Percentiles rank a stretch among this genome's conserved stretches.
Conservation (phyloP, 73 alveolate species). For the Paramecium tetraurelia region DNA sequence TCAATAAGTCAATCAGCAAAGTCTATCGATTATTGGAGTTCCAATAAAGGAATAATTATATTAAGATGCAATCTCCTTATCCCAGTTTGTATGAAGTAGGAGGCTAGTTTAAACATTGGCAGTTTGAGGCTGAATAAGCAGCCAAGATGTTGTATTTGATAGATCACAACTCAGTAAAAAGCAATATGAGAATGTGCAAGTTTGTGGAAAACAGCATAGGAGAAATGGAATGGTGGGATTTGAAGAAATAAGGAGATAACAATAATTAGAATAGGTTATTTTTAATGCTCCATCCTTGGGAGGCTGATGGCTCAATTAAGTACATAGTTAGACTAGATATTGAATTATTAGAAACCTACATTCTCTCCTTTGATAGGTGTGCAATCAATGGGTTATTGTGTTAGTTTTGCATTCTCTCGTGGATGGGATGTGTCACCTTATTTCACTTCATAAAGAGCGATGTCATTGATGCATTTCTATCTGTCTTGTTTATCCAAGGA, state of each 20-base stretch:
- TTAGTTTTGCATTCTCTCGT: background rate
- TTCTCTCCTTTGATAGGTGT: slow-evolving; percentile 21
- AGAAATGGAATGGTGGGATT: slow-evolving; percentile 46
- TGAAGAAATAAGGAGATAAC: background rate
- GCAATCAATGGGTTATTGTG: background rate
- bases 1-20: background rate
- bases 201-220: background rate
- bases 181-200: background rate
- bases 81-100: slow-evolving; percentile 42
- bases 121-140: background rate
- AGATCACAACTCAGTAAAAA: background rate
- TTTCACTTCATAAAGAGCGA: slow-evolving; percentile 37
- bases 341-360: background rate
- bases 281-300: background rate
- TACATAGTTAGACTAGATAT: background rate
- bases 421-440: slow-evolving; percentile 25
- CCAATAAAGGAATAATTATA: background rate
- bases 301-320: background rate
- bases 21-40: background rate
- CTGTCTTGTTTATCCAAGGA: background rate
- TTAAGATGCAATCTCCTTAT: background rate
- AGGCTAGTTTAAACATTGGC: background rate
- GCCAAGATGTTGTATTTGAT: background rate
- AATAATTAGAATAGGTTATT: background rate
- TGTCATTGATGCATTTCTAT: slow-evolving; percentile 23